Conservation (phyloP, 148 eudicot species). For the Gaultheria prostrata region DNA sequence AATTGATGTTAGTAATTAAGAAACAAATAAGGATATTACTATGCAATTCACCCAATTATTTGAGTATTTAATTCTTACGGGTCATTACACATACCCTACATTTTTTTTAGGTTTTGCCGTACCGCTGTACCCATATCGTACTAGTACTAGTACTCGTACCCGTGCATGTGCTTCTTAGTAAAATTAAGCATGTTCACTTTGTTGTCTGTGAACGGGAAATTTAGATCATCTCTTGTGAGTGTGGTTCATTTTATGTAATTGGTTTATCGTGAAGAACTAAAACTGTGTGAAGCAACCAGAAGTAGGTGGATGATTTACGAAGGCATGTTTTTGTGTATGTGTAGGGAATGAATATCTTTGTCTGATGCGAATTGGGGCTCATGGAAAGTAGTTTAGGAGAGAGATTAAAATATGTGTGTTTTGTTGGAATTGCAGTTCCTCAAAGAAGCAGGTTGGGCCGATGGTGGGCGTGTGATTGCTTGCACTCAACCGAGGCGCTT, state of each 20-base stretch:
- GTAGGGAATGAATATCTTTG: neutral
- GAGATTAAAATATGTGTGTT: neutral
- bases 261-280: neutral
- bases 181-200: neutral
- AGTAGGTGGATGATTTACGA: neutral
- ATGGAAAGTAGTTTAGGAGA: neutral
- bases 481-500: conserved; percentile 97
- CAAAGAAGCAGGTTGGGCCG: conserved; percentile 97
- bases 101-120: neutral
- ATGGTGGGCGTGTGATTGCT: conserved; percentile 75
- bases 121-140: neutral
- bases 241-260: conserved; percentile 2
- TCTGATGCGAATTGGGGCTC: neutral
- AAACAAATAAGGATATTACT: too few species aligned
- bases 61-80: too few species aligned
- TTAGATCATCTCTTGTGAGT: neutral
- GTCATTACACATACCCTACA: too few species aligned
- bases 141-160: neutral
- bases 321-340: neutral
- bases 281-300: neutral
- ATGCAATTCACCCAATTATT: too few species aligned
- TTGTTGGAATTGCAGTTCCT: conserved; percentile 52
- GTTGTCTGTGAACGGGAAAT: neutral
- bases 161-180: neutral
- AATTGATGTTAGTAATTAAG: too few species aligned